phyloP scores from a whole-genome alignment of 169 alveolate species.

The Cryptosporidium xiaoi region DNA sequence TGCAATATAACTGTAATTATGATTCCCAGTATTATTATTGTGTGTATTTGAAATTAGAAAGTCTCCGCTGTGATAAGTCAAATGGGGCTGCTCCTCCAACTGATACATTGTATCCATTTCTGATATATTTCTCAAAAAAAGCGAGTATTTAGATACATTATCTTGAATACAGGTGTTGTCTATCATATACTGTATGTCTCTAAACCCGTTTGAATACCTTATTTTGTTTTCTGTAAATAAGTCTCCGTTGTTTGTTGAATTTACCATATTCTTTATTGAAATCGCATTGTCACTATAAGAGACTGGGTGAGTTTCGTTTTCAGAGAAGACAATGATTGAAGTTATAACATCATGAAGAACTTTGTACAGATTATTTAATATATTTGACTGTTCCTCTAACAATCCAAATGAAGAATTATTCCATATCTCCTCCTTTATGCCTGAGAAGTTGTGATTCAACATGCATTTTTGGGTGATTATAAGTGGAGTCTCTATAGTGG shows the following conservation, averaged over 20 bases:
- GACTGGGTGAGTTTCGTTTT: not conserved
- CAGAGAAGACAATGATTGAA: constrained; percentile 11
- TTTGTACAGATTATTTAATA: not conserved
- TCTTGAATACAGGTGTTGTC: not conserved
- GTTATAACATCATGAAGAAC: constrained; percentile 23
- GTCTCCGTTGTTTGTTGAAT: not conserved
- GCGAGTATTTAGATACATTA: not conserved
- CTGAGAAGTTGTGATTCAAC: constrained; percentile 14
- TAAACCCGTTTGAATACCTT: not conserved
- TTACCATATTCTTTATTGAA: not conserved
- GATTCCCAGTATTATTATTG: no score
- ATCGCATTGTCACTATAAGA: not conserved
- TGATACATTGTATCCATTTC: constrained; percentile 44
- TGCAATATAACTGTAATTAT: no score
- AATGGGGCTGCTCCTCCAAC: constrained; percentile 13
- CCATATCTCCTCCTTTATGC: constrained; percentile 51
- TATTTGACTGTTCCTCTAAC: constrained; percentile 10
- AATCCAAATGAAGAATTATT: constrained; percentile 12
- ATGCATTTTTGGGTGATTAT: constrained; percentile 37
- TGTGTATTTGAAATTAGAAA: no score
- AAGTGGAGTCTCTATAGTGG: constrained; percentile 33
- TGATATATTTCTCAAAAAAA: constrained; percentile 9
- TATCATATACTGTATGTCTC: not conserved
- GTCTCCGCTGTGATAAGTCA: constrained; percentile 13
- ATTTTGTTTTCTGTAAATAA: not conserved